phyloP scores from a whole-genome alignment of 352 stramenopile genomes.

The Phytophthora colocasiae region DNA sequence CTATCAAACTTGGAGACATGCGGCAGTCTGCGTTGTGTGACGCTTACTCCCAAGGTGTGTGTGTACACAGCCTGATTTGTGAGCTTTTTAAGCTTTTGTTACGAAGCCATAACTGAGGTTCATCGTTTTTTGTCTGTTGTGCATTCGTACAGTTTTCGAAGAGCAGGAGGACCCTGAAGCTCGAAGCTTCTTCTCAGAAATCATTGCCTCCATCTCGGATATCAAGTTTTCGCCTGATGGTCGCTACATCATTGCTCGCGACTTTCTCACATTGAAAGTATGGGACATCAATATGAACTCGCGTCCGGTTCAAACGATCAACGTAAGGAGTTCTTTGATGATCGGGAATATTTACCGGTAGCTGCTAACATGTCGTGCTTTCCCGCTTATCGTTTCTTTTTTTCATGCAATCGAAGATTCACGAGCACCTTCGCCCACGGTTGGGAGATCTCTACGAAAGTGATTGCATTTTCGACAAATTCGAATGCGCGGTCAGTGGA shows the following conservation, averaged over 20 bases:
- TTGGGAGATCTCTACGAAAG: constrained; percentile 95
- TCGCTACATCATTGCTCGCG: constrained; percentile 94
- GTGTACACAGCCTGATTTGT: not conserved
- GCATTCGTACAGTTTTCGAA: constrained; percentile 65
- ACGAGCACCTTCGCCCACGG: constrained; percentile 92
- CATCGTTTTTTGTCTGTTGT: not conserved
- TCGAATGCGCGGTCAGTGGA: constrained; percentile 92
- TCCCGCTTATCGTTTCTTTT: no score
- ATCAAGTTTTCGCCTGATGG: constrained; percentile 95
- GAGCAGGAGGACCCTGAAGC: constrained; percentile 80
- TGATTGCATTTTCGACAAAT: constrained; percentile 98
- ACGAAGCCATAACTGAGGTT: no score
- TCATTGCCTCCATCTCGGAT: constrained; percentile 96
- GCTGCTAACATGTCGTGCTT: constrained; percentile 3
- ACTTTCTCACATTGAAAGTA: constrained; percentile 97
- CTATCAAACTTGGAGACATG: constrained; percentile 95
- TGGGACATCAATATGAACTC: constrained; percentile 97
- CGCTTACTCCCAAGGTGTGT: constrained; percentile 72
- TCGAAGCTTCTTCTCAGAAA: constrained; percentile 96
- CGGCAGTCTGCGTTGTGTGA: constrained; percentile 91
- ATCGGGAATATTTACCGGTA: not conserved
- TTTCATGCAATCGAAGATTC: constrained; percentile 56
- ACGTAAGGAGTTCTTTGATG: constrained; percentile 53
- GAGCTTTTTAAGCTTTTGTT: no score
- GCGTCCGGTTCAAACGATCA: constrained; percentile 93